phyloP scores from a whole-genome alignment of 345 rosid genomes.

The Eutrema japonicum region DNA sequence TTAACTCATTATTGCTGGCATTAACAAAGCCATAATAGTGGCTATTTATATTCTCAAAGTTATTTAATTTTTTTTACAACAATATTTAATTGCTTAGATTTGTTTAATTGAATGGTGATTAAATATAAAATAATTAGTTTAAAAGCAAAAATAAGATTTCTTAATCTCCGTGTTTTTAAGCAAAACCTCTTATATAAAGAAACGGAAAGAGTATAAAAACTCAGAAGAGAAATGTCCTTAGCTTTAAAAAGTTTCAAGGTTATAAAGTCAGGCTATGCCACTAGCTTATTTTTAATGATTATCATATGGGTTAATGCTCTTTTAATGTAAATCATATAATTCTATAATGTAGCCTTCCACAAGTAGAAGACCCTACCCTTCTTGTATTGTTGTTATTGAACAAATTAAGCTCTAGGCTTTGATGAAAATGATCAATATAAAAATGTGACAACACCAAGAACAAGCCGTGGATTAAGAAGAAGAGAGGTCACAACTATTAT shows the following conservation, averaged over 20 bases:
- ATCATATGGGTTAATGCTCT: constrained; percentile 31
- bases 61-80: too few species aligned
- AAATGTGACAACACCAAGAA: constrained; percentile 6
- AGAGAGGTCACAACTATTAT: constrained; percentile 19
- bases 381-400: background rate
- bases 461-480: background rate
- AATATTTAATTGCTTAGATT: too few species aligned
- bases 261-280: constrained; percentile 29
- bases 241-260: constrained; percentile 29
- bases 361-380: constrained; percentile 27
- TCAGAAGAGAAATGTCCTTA: constrained; percentile 7
- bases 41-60: too few species aligned
- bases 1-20: too few species aligned
- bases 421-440: background rate
- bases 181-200: too few species aligned
- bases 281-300: constrained; percentile 32
- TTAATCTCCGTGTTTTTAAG: too few species aligned
- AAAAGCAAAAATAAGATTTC: too few species aligned
- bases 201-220: too few species aligned
- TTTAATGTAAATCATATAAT: constrained; percentile 1
- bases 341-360: constrained; percentile 11
- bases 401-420: background rate
- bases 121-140: too few species aligned
- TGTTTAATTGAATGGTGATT: too few species aligned
- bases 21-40: too few species aligned